Conservation (phyloP, 208 protist genomes). For the Wallacemonas sp. region DNA sequence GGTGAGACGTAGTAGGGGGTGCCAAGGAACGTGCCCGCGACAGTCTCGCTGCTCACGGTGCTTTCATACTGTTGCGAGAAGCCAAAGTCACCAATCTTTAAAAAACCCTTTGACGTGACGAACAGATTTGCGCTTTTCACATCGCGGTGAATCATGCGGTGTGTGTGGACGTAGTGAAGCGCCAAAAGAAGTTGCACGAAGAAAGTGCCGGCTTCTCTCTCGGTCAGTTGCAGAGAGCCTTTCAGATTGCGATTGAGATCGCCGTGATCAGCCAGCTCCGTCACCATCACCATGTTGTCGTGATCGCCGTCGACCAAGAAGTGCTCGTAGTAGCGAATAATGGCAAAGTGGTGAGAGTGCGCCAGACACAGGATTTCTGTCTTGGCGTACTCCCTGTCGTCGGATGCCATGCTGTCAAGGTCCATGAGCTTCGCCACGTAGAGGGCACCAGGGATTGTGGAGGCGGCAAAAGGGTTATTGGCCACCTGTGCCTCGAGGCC, state of each 20-base stretch:
- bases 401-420: slow-evolving; percentile 56
- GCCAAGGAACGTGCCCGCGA: slow-evolving; percentile 87
- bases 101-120: slow-evolving; percentile 73
- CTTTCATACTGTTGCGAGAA: slow-evolving; percentile 89
- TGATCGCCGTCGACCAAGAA: slow-evolving; percentile 74
- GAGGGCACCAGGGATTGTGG: slow-evolving; percentile 27
- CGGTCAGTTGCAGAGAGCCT: slow-evolving; percentile 39
- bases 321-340: slow-evolving; percentile 83
- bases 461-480: slow-evolving; percentile 23
- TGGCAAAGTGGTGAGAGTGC: slow-evolving; percentile 75
- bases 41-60: slow-evolving; percentile 78
- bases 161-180: slow-evolving; percentile 82
- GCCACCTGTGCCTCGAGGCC: slow-evolving; percentile 26
- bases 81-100: slow-evolving; percentile 94
- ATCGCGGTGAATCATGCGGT: slow-evolving; percentile 93
- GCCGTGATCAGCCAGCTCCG: slow-evolving; percentile 86
- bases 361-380: slow-evolving; percentile 91
- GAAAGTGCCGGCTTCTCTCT: slow-evolving; percentile 70
- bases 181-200: slow-evolving; percentile 85
- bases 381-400: slow-evolving; percentile 68
- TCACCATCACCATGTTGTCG: slow-evolving; percentile 83
- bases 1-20: slow-evolving; percentile 92
- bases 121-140: slow-evolving; percentile 91
- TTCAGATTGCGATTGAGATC: slow-evolving; percentile 80
- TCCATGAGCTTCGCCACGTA: slow-evolving; percentile 90